Conservation (phyloP, 768 basidiomycete genomes). For the Tricholoma flavovirens region DNA sequence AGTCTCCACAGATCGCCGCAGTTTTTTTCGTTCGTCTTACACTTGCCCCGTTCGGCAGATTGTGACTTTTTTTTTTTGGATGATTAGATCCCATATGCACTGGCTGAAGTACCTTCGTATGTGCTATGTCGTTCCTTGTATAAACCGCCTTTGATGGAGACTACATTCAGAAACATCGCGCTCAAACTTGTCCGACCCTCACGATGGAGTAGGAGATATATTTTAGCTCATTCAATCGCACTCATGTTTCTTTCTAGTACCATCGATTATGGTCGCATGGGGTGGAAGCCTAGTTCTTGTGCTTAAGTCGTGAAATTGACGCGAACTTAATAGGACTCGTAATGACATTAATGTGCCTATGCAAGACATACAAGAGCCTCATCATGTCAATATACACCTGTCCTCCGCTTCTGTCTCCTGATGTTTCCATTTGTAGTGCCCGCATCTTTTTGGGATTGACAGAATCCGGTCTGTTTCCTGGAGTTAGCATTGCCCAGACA, state of each 20-base stretch:
- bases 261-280: constrained; percentile 30
- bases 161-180: constrained; percentile 23
- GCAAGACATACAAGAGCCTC: constrained; percentile 24
- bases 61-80: neutral
- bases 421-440: constrained; percentile 16
- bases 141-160: neutral
- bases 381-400: constrained; percentile 18
- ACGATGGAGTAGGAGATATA: constrained; percentile 23
- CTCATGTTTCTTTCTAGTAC: constrained; percentile 14
- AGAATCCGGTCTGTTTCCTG: constrained; percentile 35
- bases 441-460: constrained; percentile 36
- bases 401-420: neutral
- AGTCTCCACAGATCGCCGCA: constrained; percentile 24
- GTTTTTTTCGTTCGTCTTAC: constrained; percentile 28
- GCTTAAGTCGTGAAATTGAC: neutral
- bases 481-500: constrained; percentile 20
- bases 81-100: constrained; percentile 25
- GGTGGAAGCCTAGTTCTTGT: constrained; percentile 7
- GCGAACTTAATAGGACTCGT: constrained; percentile 13
- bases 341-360: constrained; percentile 29
- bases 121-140: neutral
- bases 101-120: constrained; percentile 31
- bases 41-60: neutral
- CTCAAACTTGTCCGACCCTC: constrained; percentile 27
- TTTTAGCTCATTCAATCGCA: neutral